Evolutionary conservation across 345 rosid genomes (phyloP).

Genomic region (Physaria fendleri): DNA sequence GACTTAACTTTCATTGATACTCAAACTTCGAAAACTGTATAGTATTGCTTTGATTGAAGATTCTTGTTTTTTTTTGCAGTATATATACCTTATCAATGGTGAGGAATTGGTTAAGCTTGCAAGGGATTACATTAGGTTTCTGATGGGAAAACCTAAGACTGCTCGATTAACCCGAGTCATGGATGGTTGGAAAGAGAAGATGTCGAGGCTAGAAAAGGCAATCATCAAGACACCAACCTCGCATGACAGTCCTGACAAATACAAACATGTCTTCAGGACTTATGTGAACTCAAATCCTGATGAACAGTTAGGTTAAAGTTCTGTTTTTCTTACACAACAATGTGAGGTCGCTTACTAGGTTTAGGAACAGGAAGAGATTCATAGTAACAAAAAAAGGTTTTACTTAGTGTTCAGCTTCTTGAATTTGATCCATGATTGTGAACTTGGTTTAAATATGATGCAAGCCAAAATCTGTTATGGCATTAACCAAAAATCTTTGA

Average conservation of each 20-base stretch:
- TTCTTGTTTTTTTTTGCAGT: constrained; percentile 32
- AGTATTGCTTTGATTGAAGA: background rate
- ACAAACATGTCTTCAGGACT: constrained; percentile 24
- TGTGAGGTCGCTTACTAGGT: background rate
- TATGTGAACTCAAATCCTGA: constrained; percentile 2
- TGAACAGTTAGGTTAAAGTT: constrained; percentile 10
- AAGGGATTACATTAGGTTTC: constrained; percentile 58
- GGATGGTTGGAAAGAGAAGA: constrained; percentile 36
- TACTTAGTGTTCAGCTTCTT: background rate
- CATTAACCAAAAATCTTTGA: too few relatives aligned
- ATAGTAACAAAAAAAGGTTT: background rate
- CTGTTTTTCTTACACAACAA: too few relatives aligned
- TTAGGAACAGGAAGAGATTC: constrained; percentile 1
- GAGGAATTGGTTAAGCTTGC: constrained; percentile 54
- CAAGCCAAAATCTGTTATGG: too few relatives aligned
- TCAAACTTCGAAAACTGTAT: too few relatives aligned
- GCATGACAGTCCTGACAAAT: constrained; percentile 54
- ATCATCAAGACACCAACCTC: constrained; percentile 45
- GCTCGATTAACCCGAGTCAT: constrained; percentile 47
- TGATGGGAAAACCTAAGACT: constrained; percentile 45
- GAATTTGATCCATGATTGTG: background rate
- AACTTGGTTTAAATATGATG: background rate
- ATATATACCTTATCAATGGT: constrained; percentile 51
- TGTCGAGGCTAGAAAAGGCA: constrained; percentile 35
- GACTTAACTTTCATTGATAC: background rate